These are phyloP conservation scores for Gossypium bickii DNA, from an alignment of 345 rosid species.

Conservation along the genomic window DNA sequence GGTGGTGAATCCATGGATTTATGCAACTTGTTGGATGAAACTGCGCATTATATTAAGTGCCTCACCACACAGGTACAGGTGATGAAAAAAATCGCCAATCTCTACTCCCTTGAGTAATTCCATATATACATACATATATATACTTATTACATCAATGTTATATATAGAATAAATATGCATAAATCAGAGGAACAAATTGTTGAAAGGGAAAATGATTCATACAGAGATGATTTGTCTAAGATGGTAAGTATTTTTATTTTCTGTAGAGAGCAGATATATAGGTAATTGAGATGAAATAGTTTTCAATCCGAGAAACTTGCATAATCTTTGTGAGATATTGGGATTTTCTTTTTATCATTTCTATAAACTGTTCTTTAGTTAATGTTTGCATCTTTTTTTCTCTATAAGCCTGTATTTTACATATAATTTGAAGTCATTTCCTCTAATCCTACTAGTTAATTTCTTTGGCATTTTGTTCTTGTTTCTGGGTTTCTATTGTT, in stretches of 20 bases:
- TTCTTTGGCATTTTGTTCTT: too few species aligned
- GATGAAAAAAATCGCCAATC: constrained; percentile 44
- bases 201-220: not conserved
- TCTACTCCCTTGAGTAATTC: constrained; percentile 29
- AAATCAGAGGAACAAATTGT: constrained; percentile 2
- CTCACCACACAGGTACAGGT: constrained; percentile 53
- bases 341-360: too few species aligned
- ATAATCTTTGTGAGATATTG: too few species aligned
- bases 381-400: not conserved
- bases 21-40: constrained; percentile 46
- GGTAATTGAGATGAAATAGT: not conserved
- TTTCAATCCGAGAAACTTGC: too few species aligned
- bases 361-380: not conserved
- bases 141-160: not conserved
- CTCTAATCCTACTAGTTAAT: not conserved
- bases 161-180: not conserved
- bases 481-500: too few species aligned
- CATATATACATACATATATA: not conserved
- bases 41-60: constrained; percentile 55
- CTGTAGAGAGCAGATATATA: too few species aligned
- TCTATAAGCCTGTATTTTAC: not conserved
- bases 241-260: constrained; percentile 9
- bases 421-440: not conserved
- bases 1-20: constrained; percentile 53
- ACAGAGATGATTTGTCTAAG: not conserved